Base-by-base conservation (phyloP, 768 basidiomycete species). In the Boletus subparvulus region DNA sequence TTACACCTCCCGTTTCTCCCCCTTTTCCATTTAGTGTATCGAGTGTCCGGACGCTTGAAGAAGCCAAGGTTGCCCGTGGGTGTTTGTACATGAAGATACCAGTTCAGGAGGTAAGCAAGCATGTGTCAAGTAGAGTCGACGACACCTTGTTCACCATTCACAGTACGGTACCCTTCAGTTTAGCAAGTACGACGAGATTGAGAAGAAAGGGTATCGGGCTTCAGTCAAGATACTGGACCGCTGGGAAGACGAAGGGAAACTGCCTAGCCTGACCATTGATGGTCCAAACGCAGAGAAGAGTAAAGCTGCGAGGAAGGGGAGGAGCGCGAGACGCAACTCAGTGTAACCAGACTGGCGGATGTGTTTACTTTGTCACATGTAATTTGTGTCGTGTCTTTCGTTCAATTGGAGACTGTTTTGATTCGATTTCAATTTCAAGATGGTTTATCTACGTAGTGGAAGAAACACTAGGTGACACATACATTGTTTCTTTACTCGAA, bases 41-140 rank as follows among this genome's bases (percentile, higher is more conserved):
- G 62, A 94, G 92, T 61, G 94, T 98, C 33, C 92, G 87, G 67
- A 96, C 93, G 1, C 78, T 98, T 8, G 94, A 97, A 71, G 94
- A 96, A 60, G 95, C 94, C n/a, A 98, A 98, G 72, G 82, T 84
- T 7, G 82, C 88, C 3, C 88, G 88, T 10, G 92, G 90, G 2
- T 95, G 93, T 67, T 75, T 98, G 44, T 98, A 99, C 67, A 86
- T 97, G 72, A 83, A 84, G 57, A 91, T 98, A 89, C 97, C 97
- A 0, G 95, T 99, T 13, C 92, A 97, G 61, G 85, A 92, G 74
- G 91, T 92, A 63, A 59, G 78, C 66, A 19, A 21, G 5, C 24
- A 32, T n/a, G 32, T 7, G 11, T 41, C 33, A n/a, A 50, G 37
- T 6, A 30, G 32, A 50, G 47, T 17, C 16, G 26, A 50, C 11